Percentiles rank a stretch among this genome's conserved stretches.
Evolutionary conservation across 129 eudicot genomes (phyloP).

Genomic region (sunflower (Helianthus annuus)): DNA sequence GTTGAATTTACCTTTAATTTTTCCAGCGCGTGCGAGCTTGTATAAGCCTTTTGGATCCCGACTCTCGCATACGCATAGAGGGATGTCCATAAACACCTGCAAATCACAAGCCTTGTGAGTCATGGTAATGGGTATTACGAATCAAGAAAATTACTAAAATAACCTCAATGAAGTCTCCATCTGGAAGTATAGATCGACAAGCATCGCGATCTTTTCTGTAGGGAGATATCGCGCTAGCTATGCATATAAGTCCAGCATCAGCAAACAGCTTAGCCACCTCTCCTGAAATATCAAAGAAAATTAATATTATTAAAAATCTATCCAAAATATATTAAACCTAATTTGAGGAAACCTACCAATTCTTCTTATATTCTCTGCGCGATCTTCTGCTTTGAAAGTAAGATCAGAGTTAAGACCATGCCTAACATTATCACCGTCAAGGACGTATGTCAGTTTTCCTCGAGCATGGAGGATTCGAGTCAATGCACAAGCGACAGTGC

Average conservation of each 20-base stretch:
- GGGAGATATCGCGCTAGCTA: conserved; percentile 94
- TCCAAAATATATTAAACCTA: not conserved
- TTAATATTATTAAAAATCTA: not conserved
- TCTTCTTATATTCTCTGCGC: conserved; percentile 90
- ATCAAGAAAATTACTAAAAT: conserved; percentile 1
- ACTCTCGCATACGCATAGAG: conserved; percentile 80
- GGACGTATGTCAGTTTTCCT: conserved; percentile 86
- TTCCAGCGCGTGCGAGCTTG: conserved; percentile 94
- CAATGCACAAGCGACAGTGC: conserved; percentile 92
- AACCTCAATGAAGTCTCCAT: conserved; percentile 95
- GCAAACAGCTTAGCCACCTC: conserved; percentile 97
- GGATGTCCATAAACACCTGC: conserved; percentile 93
- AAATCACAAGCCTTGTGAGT: conserved; percentile 16
- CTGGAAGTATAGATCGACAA: conserved; percentile 74
- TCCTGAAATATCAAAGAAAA: conserved; percentile 38
- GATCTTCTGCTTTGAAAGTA: conserved; percentile 84
- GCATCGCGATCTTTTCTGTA: conserved; percentile 88
- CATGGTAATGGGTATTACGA: not conserved
- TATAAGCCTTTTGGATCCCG: conserved; percentile 97
- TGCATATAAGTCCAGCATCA: conserved; percentile 95
- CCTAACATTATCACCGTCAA: conserved; percentile 95
- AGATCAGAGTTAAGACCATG: conserved; percentile 92
- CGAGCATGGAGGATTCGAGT: conserved; percentile 62
- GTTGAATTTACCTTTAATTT: conserved; percentile 72
- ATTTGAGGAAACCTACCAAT: conserved; percentile 50